Percentiles rank a stretch among this genome's conserved stretches.
These are phyloP conservation scores for Phytopythium litorale DNA, from an alignment of 352 stramenopile genomes.

Conservation along the genomic window DNA sequence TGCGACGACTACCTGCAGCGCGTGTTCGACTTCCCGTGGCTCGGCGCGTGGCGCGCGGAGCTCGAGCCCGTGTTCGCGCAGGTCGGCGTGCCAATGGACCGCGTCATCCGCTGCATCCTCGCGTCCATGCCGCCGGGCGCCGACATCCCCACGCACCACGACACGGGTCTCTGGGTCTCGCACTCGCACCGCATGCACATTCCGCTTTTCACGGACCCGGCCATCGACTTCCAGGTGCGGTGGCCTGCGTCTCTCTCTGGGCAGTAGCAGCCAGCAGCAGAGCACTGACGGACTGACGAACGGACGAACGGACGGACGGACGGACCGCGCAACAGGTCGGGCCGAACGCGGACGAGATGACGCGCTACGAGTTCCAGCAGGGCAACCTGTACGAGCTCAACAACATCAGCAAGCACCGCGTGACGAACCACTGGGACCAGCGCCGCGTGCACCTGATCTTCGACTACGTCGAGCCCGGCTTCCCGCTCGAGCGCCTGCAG, in stretches of 20 bases:
- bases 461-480: constrained; percentile 94
- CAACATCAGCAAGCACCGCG: constrained; percentile 96
- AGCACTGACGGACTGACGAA: background rate
- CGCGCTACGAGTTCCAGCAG: constrained; percentile 90
- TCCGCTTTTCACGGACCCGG: constrained; percentile 88
- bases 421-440: constrained; percentile 91
- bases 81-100: constrained; percentile 78
- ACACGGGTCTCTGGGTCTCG: constrained; percentile 96
- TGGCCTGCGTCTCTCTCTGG: background rate
- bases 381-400: constrained; percentile 98
- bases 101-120: constrained; percentile 94
- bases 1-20: constrained; percentile 97
- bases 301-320: too few species aligned
- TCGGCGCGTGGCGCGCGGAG: constrained; percentile 75
- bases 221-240: constrained; percentile 66
- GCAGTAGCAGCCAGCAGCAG: background rate
- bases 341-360: constrained; percentile 75
- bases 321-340: constrained; percentile 52
- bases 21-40: constrained; percentile 96
- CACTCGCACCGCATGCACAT: constrained; percentile 97
- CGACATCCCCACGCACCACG: constrained; percentile 96
- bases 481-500: constrained; percentile 54
- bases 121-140: constrained; percentile 94
- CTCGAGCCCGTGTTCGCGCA: constrained; percentile 88
- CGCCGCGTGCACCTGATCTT: constrained; percentile 97